A percentile compares a stretch with the other conserved stretches of the same genome.
Conservation (phyloP, 108 stramenopile species). For the Hondaea fermentalgiana region DNA sequence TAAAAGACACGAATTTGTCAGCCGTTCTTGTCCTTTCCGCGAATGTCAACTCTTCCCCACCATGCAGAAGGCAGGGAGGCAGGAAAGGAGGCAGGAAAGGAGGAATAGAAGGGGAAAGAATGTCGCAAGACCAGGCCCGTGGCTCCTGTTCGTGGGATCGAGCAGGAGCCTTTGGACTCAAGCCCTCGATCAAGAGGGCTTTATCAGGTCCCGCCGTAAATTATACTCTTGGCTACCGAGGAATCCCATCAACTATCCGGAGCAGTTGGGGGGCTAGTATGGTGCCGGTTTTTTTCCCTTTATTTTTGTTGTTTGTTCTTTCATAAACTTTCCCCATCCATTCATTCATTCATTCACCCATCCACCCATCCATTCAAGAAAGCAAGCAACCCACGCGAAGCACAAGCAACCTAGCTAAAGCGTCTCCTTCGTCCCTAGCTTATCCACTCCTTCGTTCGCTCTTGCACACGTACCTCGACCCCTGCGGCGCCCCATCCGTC, state of each 20-base stretch:
- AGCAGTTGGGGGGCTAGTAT: conserved; percentile 2
- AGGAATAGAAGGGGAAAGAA: not conserved
- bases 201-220: not conserved
- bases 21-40: too few species aligned
- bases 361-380: too few species aligned
- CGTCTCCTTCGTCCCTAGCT: too few species aligned
- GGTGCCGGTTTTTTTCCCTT: not conserved
- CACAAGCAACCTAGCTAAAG: too few species aligned
- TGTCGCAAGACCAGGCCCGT: not conserved
- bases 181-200: not conserved
- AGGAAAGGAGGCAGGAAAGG: not conserved
- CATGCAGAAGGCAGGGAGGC: not conserved
- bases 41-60: not conserved
- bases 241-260: not conserved
- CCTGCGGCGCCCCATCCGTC: too few species aligned
- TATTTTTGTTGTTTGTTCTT: too few species aligned
- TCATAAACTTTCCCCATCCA: too few species aligned
- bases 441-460: too few species aligned
- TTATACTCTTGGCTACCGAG: not conserved
- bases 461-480: too few species aligned
- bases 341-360: too few species aligned
- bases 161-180: not conserved
- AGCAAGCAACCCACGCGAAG: too few species aligned
- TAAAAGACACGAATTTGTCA: not conserved
- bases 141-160: not conserved